These are phyloP conservation scores for Phytophthora tentaculata DNA, from an alignment of 352 stramenopile species.

Conservation along the genomic window DNA sequence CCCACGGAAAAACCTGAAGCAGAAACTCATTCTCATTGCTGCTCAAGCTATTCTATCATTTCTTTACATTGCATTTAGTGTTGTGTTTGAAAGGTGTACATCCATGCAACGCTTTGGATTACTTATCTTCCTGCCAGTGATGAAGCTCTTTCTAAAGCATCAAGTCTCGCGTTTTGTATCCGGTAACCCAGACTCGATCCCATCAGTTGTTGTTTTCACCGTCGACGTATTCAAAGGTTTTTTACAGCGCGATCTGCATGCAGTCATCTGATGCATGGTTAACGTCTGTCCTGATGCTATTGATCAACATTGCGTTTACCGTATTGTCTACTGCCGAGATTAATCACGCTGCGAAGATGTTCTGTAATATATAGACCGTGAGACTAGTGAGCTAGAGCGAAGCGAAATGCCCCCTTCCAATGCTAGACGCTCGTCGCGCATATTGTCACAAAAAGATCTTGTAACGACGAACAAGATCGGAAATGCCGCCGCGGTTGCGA, in stretches of 20 bases:
- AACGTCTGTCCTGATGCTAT: conserved; percentile 16
- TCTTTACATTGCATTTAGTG: conserved; percentile 18
- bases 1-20: not conserved
- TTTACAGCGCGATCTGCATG: conserved; percentile 20
- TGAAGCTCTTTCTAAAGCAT: conserved; percentile 19
- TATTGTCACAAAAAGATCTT: not conserved
- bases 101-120: conserved; percentile 4
- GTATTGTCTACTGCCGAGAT: conserved; percentile 15
- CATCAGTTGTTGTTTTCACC: conserved; percentile 15
- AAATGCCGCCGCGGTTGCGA: no score
- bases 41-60: conserved; percentile 8
- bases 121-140: conserved; percentile 10
- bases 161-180: conserved; percentile 8
- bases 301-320: conserved; percentile 15
- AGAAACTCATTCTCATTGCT: conserved; percentile 14
- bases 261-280: conserved; percentile 15
- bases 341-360: conserved; percentile 10
- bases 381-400: not conserved
- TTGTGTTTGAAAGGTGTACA: conserved; percentile 9
- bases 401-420: no score
- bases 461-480: not conserved
- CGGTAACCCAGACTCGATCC: conserved; percentile 10
- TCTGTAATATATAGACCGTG: conserved; percentile 4
- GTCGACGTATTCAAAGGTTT: no score
- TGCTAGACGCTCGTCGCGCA: conserved; percentile 5